Conservation (phyloP, 2,329 filamentous ascomycete species). For the Aspergillus sp. region DNA sequence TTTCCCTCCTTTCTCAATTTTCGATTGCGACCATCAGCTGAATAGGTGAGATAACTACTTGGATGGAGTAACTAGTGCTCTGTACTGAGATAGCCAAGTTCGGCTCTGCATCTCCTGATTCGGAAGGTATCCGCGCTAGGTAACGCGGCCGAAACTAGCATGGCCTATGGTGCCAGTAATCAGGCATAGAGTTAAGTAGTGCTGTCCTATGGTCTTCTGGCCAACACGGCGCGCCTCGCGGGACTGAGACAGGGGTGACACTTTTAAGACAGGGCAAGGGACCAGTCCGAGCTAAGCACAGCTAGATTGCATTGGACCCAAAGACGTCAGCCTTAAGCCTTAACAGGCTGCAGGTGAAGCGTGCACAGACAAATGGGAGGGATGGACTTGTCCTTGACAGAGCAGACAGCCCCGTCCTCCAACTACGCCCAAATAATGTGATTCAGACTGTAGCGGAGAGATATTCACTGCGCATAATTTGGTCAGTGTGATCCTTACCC, state of each 20-base stretch:
- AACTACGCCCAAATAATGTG: conserved; percentile 1
- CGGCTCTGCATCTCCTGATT: too few relatives aligned
- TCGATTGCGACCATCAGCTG: too few relatives aligned
- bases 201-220: not conserved
- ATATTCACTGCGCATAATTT: not conserved
- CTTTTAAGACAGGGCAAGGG: not conserved
- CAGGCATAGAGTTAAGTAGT: too few relatives aligned
- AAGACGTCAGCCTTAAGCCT: conserved; percentile 37
- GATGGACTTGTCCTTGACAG: not conserved
- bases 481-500: not conserved
- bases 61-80: too few relatives aligned
- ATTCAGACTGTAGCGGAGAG: not conserved
- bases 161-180: too few relatives aligned
- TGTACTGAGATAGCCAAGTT: too few relatives aligned
- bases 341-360: conserved; percentile 31
- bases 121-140: too few relatives aligned
- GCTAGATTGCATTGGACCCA: conserved; percentile 12
- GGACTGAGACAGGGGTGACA: not conserved
- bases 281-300: conserved; percentile 5
- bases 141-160: too few relatives aligned
- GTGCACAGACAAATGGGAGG: conserved; percentile 8
- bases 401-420: not conserved
- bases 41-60: too few relatives aligned
- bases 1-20: not conserved
- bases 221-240: not conserved